phyloP scores from a whole-genome alignment of 2,329 filamentous ascomycete species.

The Beauveria rudraprayagi region DNA sequence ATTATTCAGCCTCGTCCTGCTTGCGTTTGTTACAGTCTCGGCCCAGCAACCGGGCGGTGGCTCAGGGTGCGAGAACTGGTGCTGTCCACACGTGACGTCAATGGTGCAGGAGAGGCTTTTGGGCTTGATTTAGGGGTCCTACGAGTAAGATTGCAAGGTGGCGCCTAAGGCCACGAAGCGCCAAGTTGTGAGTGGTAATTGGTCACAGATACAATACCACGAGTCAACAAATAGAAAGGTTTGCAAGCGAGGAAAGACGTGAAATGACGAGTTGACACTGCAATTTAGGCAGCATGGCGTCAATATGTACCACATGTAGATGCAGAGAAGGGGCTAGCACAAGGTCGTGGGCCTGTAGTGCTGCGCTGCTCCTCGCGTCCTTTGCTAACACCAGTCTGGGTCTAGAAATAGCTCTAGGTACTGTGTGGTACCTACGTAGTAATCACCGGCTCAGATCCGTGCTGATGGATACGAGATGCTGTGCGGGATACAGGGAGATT shows the following conservation, averaged over 20 bases:
- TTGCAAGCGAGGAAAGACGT: not conserved
- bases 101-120: not conserved
- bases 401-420: not conserved
- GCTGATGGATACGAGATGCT: too few species aligned
- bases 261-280: not conserved
- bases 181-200: not conserved
- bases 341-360: not conserved
- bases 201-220: not conserved
- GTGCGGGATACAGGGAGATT: too few species aligned
- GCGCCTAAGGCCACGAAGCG: not conserved
- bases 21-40: not conserved
- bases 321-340: not conserved
- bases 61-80: not conserved
- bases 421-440: not conserved
- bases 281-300: not conserved
- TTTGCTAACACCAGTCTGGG: not conserved
- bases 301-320: not conserved
- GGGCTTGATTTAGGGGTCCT: not conserved
- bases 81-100: not conserved
- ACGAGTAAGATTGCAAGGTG: not conserved
- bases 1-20: not conserved
- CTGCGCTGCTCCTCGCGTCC: not conserved
- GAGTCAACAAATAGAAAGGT: too few species aligned
- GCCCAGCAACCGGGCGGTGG: not conserved
- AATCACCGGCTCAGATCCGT: conserved; percentile 2